These are phyloP conservation scores for Amylostereum areolatum DNA, from an alignment of 1,284 basidiomycete genomes.

Conservation along the genomic window DNA sequence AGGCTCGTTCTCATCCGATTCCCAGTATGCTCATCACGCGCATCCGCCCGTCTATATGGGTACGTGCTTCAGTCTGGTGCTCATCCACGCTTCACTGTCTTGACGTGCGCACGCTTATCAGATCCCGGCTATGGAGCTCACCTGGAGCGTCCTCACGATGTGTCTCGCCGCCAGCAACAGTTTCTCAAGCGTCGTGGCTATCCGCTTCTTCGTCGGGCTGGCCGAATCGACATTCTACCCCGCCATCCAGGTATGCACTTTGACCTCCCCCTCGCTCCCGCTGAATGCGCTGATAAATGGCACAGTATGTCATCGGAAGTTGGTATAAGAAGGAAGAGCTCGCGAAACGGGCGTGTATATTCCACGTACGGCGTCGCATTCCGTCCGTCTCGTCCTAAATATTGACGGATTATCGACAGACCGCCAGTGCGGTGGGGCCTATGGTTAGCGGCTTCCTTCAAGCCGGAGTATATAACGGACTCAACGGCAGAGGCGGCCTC, in stretches of 20 bases:
- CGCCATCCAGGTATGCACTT: slow-evolving; percentile 21
- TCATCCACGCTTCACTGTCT: no score
- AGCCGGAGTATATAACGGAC: slow-evolving; percentile 33
- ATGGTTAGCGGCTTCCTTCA: slow-evolving; percentile 36
- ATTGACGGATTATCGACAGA: no score
- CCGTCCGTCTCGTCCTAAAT: slow-evolving; percentile 11
- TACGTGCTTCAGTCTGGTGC: no score
- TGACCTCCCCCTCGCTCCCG: not conserved
- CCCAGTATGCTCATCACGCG: slow-evolving; percentile 30
- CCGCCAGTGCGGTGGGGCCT: slow-evolving; percentile 32
- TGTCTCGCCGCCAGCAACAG: slow-evolving; percentile 28
- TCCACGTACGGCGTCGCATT: slow-evolving; percentile 25
- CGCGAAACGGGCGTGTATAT: slow-evolving; percentile 34
- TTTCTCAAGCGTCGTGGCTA: slow-evolving; percentile 24
- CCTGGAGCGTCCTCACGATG: slow-evolving; percentile 35
- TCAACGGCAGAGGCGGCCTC: slow-evolving; percentile 35
- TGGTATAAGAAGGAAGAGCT: slow-evolving; percentile 38
- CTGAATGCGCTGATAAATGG: not conserved
- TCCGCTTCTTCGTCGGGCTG: slow-evolving; percentile 34
- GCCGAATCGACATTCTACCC: slow-evolving; percentile 37
- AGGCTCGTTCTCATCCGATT: not conserved
- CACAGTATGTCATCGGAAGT: slow-evolving; percentile 33
- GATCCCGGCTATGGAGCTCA: slow-evolving; percentile 33
- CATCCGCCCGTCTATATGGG: slow-evolving; percentile 35
- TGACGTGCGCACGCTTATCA: no score